Evolutionary conservation across 176 grass and related monocot species (phyloP).

Genomic region (Olyra latifolia): DNA sequence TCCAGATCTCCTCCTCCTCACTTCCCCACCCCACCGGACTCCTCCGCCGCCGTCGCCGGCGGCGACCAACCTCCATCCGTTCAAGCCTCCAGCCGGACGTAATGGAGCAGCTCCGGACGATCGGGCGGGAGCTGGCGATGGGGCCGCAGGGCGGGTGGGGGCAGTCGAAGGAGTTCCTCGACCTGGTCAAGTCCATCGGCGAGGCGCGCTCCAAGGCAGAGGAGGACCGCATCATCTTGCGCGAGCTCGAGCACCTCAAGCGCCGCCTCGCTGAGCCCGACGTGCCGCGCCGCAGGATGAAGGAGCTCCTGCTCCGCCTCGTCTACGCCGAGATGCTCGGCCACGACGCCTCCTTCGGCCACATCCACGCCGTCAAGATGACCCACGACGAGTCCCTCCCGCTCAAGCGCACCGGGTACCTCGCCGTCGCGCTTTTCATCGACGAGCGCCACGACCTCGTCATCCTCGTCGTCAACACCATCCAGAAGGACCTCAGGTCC

Average conservation of each 20-base stretch:
- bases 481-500: constrained; percentile 98
- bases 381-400: constrained; percentile 92
- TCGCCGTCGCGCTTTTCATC: constrained; percentile 97
- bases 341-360: constrained; percentile 95
- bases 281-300: constrained; percentile 93
- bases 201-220: constrained; percentile 98
- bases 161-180: constrained; percentile 96
- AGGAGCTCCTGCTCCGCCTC: constrained; percentile 92
- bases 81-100: not conserved
- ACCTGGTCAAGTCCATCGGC: constrained; percentile 99
- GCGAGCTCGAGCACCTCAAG: constrained; percentile 89
- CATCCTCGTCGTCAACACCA: constrained; percentile 98
- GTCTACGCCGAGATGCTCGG: constrained; percentile 99
- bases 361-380: constrained; percentile 99
- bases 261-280: constrained; percentile 92
- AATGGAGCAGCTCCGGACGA: constrained; percentile 98
- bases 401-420: constrained; percentile 95
- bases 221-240: constrained; percentile 96
- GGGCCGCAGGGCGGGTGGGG: constrained; percentile 83
- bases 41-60: constrained; percentile 32
- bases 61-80: not conserved
- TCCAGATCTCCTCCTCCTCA: constrained; percentile 61
- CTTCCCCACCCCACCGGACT: constrained; percentile 10
- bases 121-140: constrained; percentile 98
- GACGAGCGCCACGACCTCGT: constrained; percentile 95